Evolutionary conservation across 768 basidiomycete genomes (phyloP).

Genomic region (Omphalotus guepiniiformis): DNA sequence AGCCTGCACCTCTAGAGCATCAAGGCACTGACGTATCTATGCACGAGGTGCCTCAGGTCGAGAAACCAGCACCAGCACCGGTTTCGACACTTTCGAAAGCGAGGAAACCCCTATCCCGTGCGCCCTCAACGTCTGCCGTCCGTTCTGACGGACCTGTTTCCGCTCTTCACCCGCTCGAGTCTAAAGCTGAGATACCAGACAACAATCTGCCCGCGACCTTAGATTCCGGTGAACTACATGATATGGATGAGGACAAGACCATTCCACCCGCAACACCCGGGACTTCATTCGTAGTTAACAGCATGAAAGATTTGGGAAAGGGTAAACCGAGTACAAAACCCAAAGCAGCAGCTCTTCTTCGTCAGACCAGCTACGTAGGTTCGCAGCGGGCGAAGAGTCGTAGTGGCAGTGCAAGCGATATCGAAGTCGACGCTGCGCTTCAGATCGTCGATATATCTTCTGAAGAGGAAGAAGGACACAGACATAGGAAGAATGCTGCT

Average conservation of each 20-base stretch:
- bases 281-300: constrained; percentile 3
- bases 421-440: constrained; percentile 11
- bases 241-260: no score
- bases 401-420: not conserved
- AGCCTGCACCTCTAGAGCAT: not conserved
- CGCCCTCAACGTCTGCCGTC: no score
- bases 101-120: no score
- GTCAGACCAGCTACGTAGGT: constrained; percentile 5
- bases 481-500: constrained; percentile 13
- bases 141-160: no score
- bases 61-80: constrained; percentile 9
- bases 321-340: not conserved
- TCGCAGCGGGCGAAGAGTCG: constrained; percentile 1
- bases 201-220: no score
- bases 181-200: no score
- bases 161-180: no score
- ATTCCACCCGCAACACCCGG: no score
- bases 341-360: not conserved
- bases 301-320: constrained; percentile 10
- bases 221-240: no score
- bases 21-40: no score
- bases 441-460: constrained; percentile 40
- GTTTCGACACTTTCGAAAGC: no score
- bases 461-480: constrained; percentile 30
- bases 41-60: constrained; percentile 4